phyloP scores from a whole-genome alignment of 78 protist genomes.

The Protostelium mycophagum region DNA sequence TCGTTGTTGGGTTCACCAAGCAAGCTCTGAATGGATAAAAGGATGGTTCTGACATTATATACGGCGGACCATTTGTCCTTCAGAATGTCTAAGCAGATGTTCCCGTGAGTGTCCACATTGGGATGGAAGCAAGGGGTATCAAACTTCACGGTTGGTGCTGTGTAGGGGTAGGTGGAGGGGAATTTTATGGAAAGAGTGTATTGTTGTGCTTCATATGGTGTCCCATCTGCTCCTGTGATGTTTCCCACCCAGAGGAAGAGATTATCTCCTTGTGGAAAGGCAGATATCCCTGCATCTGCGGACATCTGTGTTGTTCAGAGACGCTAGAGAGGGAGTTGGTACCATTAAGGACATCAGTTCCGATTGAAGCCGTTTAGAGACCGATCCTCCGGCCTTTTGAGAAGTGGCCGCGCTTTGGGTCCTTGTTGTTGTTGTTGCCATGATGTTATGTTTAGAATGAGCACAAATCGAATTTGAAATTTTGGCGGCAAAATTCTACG shows the following conservation, averaged over 20 bases:
- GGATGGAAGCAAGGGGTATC: conserved; percentile 88
- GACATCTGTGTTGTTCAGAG: conserved; percentile 13
- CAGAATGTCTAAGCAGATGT: conserved; percentile 89
- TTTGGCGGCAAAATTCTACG: too few species aligned
- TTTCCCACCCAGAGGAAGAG: conserved; percentile 79
- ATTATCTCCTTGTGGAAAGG: conserved; percentile 79
- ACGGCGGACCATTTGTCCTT: conserved; percentile 93
- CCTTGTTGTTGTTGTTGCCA: too few species aligned
- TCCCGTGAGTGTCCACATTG: conserved; percentile 83
- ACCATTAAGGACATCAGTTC: conserved; percentile 59
- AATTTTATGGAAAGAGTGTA: conserved; percentile 74
- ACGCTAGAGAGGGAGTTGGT: background rate
- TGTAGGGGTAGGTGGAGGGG: conserved; percentile 79
- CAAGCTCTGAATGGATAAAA: conserved; percentile 80
- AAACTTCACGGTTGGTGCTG: conserved; percentile 86
- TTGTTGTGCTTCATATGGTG: conserved; percentile 77
- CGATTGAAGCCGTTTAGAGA: conserved; percentile 48
- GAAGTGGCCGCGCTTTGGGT: background rate
- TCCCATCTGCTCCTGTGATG: conserved; percentile 73
- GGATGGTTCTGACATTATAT: conserved; percentile 71
- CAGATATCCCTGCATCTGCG: conserved; percentile 44
- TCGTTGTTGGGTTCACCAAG: conserved; percentile 91
- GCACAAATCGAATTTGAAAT: too few species aligned
- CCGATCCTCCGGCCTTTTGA: conserved; percentile 17
- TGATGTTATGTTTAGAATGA: too few species aligned